These are phyloP conservation scores for Leccinum incarnatum DNA, from an alignment of 768 basidiomycete species.

Conservation along the genomic window DNA sequence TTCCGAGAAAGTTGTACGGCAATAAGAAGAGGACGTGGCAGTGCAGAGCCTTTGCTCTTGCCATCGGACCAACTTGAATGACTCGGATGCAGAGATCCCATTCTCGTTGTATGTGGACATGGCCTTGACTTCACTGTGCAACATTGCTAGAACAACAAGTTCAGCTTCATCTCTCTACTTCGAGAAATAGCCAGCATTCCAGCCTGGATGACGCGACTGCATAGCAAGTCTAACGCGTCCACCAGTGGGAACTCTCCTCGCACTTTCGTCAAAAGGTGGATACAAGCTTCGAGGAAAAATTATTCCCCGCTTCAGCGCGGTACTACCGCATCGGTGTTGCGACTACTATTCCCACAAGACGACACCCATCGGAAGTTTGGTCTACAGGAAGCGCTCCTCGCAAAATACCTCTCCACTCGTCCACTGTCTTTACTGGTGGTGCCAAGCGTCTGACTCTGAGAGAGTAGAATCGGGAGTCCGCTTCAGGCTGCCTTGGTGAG, in stretches of 20 bases:
- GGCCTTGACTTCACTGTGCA: neutral
- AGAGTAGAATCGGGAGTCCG: slow-evolving; percentile 41
- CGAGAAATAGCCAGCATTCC: slow-evolving; percentile 40
- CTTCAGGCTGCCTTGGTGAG: slow-evolving; percentile 67
- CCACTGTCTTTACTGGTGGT: slow-evolving; percentile 24
- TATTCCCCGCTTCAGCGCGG: slow-evolving; percentile 49
- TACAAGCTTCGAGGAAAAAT: slow-evolving; percentile 36
- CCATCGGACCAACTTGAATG: too few relatives aligned
- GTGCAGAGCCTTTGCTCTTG: too few relatives aligned
- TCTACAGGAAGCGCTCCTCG: slow-evolving; percentile 65
- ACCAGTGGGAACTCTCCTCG: slow-evolving; percentile 34
- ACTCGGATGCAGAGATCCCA: slow-evolving; percentile 25
- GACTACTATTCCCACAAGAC: slow-evolving; percentile 83
- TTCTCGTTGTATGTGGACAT: slow-evolving; percentile 43
- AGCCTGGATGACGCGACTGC: slow-evolving; percentile 17
- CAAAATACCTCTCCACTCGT: slow-evolving; percentile 46
- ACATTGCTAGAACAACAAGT: slow-evolving; percentile 2
- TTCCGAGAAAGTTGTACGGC: too few relatives aligned
- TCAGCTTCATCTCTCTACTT: slow-evolving; percentile 50
- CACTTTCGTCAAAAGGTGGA: slow-evolving; percentile 45
- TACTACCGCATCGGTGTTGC: slow-evolving; percentile 61
- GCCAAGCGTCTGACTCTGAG: slow-evolving; percentile 32
- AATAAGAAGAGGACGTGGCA: too few relatives aligned
- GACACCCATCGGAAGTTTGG: slow-evolving; percentile 68
- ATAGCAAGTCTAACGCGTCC: neutral